A percentile compares a stretch with the other conserved stretches of the same genome.
phyloP scores from a whole-genome alignment of 2,329 filamentous ascomycete species.

The Colletotrichum sp. region DNA sequence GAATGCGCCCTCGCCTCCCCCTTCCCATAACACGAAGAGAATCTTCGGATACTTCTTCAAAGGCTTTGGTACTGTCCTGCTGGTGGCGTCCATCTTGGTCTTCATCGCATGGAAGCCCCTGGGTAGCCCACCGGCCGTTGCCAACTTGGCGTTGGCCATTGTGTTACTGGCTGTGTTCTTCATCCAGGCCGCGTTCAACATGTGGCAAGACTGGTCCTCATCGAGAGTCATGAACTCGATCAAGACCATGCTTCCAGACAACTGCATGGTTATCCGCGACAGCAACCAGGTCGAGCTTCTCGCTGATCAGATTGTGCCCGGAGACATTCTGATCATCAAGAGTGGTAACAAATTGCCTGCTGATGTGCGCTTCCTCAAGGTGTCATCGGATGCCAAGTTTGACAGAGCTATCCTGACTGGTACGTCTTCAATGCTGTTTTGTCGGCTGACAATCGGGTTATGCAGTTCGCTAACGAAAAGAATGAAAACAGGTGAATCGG shows the following conservation, averaged over 20 bases:
- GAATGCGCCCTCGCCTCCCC: conserved; percentile 71
- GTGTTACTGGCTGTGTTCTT: conserved; percentile 74
- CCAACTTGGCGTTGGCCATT: conserved; percentile 76
- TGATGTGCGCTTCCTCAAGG: conserved; percentile 73
- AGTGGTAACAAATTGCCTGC: conserved; percentile 77
- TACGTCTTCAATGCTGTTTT: conserved; percentile 27
- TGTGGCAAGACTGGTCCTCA: conserved; percentile 78
- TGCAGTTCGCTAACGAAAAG: neutral
- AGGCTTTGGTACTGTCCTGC: conserved; percentile 75
- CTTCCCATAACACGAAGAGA: conserved; percentile 62
- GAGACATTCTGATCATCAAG: conserved; percentile 72
- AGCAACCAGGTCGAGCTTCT: conserved; percentile 52
- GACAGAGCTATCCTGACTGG: conserved; percentile 77
- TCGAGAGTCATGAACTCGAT: conserved; percentile 81
- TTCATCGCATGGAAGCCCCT: conserved; percentile 81
- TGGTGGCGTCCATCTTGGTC: conserved; percentile 72
- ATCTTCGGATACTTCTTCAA: conserved; percentile 76
- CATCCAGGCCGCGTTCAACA: conserved; percentile 72
- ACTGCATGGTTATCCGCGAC: conserved; percentile 69
- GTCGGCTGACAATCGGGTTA: neutral
- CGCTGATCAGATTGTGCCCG: conserved; percentile 70
- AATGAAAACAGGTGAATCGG: conserved; percentile 59
- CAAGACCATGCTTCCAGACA: conserved; percentile 79
- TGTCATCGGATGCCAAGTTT: conserved; percentile 73
- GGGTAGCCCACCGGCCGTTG: conserved; percentile 70